Evolutionary conservation across 2,329 filamentous ascomycete species (phyloP), one percentile per base, ranked within the genome.

Genomic region (Graphiopsis chlorocephala): DNA sequence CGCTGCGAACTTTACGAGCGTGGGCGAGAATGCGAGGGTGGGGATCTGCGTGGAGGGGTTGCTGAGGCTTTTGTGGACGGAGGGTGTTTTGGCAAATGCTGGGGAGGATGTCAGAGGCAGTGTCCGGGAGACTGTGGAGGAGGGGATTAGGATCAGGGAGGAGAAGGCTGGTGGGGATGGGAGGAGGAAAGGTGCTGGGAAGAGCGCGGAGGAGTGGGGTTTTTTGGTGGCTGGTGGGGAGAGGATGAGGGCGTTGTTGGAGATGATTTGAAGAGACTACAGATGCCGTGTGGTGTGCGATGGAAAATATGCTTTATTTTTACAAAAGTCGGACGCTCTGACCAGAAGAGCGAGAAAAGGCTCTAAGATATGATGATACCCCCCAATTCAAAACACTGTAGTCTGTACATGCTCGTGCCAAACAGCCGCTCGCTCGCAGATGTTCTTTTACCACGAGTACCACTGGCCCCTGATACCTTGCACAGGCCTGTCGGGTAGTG

Each of bases 401-500:
- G 25, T 53, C 50, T 53, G 31, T 53, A 53, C 50, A 53, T 53
- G 26, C 26, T 50, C 38, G 38, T 29, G n/a, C 26, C 15, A 23
- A 8, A 17, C 50, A 53, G 42, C 20, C 12, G 23, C 23, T 20
- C 17, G 14, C 50, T 20, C 25, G 17, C n/a, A 17, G 25, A n/a
- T 23, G 25, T 20, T 45, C 26, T 4, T 65, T 60, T 89, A 98
- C 94, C 94, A 99, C 67, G 90, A 87, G 79, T 96, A 96, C 78
- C 95, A 96, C 75, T 92, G 94, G 71, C 72, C 61, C 52, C 91
- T 86, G 81, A 97, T 93, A 38, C 88, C 88, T 67, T 89, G 89
- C 63, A 99, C 84, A 7, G 90, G 91, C 67, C 93, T 87, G 77
- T 97, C 92, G 8, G 94, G 94, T 61, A 98, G 81, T 72, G 93